Conservation (phyloP, 495 filamentous ascomycete species). For the Amphirosellinia nigrospora region DNA sequence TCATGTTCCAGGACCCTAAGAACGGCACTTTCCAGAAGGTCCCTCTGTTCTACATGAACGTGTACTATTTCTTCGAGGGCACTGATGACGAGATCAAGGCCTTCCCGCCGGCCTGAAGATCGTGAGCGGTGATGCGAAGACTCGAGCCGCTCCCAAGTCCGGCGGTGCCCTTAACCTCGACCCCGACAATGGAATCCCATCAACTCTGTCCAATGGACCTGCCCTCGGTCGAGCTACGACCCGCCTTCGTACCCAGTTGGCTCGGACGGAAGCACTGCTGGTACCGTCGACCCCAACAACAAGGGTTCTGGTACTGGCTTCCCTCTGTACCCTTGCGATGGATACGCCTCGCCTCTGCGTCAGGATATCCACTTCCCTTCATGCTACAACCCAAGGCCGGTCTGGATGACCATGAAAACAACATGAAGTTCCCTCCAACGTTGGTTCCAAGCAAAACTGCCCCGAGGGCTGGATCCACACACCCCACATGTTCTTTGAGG, state of each 20-base stretch:
- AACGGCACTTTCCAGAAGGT: conserved; percentile 71
- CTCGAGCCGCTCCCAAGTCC: conserved; percentile 47
- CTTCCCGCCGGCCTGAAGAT: conserved; percentile 77
- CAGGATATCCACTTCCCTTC: conserved; percentile 59
- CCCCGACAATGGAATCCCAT: conserved; percentile 46
- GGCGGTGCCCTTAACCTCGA: conserved; percentile 45
- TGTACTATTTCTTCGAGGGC: conserved; percentile 73
- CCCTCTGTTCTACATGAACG: conserved; percentile 60
- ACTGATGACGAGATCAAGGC: conserved; percentile 65
- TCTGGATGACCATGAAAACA: conserved; percentile 53
- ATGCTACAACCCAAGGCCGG: conserved; percentile 66
- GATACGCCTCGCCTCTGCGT: conserved; percentile 61
- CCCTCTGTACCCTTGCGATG: conserved; percentile 59
- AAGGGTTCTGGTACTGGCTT: conserved; percentile 55
- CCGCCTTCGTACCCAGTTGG: conserved; percentile 55
- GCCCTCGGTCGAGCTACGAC: conserved; percentile 55
- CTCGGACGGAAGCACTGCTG: conserved; percentile 54
- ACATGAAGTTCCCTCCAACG: conserved; percentile 59
- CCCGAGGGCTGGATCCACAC: conserved; percentile 63
- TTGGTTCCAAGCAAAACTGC: conserved; percentile 63
- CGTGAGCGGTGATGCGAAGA: conserved; percentile 66
- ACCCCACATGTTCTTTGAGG: conserved; percentile 71
- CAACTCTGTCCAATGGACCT: conserved; percentile 53
- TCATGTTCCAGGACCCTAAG: conserved; percentile 66
- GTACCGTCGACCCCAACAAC: conserved; percentile 57